phyloP scores from a whole-genome alignment of 305 asterid species.

The Andrographis paniculata region DNA sequence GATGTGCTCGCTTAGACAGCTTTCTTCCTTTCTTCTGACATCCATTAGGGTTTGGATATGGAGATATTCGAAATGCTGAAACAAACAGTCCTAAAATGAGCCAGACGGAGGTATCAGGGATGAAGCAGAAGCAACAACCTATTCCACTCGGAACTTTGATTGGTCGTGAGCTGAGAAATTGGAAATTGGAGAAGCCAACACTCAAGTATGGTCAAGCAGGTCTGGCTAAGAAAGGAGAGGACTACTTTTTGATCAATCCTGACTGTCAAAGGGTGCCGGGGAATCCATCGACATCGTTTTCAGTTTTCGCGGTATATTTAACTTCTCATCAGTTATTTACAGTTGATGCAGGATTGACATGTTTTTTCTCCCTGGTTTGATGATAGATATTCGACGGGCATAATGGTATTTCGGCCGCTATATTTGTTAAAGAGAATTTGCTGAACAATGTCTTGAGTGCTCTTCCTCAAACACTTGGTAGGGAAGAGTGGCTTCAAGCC shows the following conservation, averaged over 20 bases:
- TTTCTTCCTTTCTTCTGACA: conserved; percentile 11
- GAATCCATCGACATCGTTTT: conserved; percentile 51
- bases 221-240: conserved; percentile 94
- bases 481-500: conserved; percentile 92
- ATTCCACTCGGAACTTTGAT: conserved; percentile 73
- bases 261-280: conserved; percentile 72
- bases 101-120: conserved; percentile 36
- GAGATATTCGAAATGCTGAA: conserved; percentile 36
- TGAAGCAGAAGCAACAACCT: conserved; percentile 56
- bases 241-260: conserved; percentile 55
- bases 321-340: conserved; percentile 3
- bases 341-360: conserved; percentile 6
- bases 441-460: conserved; percentile 75
- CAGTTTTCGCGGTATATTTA: conserved; percentile 74
- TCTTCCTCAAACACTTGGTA: conserved; percentile 52
- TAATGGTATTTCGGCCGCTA: conserved; percentile 93
- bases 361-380: conserved; percentile 12
- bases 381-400: conserved; percentile 91
- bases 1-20: conserved; percentile 17
- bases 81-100: conserved; percentile 38
- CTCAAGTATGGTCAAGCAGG: conserved; percentile 75
- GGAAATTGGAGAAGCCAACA: conserved; percentile 66
- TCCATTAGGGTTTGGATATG: conserved; percentile 35
- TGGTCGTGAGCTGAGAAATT: conserved; percentile 74
- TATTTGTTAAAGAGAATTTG: conserved; percentile 74